phyloP scores from a whole-genome alignment of 1,139 yeast genomes.

The Hemisphaericaspora lyxosophila region DNA sequence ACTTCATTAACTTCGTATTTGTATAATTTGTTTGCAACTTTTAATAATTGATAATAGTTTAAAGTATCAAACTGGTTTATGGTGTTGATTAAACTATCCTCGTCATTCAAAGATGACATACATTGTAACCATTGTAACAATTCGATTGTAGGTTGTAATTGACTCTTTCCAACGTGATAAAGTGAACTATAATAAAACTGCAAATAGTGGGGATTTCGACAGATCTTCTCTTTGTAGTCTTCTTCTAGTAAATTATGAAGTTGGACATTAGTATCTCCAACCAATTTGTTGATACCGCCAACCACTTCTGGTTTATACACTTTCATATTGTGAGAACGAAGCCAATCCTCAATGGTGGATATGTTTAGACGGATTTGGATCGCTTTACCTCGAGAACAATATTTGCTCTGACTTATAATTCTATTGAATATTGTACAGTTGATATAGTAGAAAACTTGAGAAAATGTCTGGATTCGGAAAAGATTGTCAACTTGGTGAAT shows the following conservation, averaged over 20 bases:
- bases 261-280: constrained; percentile 16
- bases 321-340: constrained; percentile 70
- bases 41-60: constrained; percentile 69
- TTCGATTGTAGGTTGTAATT: constrained; percentile 74
- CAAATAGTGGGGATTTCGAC: constrained; percentile 30
- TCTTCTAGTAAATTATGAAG: constrained; percentile 28
- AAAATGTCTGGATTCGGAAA: constrained; percentile 70
- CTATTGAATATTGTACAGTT: constrained; percentile 73
- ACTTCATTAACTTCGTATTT: constrained; percentile 82
- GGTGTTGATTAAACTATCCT: constrained; percentile 57
- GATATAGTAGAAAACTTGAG: constrained; percentile 78
- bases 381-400: constrained; percentile 79
- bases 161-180: constrained; percentile 59
- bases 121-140: constrained; percentile 89
- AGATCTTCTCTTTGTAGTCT: constrained; percentile 6
- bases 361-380: constrained; percentile 85
- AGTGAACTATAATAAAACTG: constrained; percentile 56
- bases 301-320: constrained; percentile 45
- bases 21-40: constrained; percentile 67
- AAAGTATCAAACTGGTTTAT: constrained; percentile 57
- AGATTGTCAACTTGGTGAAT: constrained; percentile 78
- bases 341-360: constrained; percentile 91
- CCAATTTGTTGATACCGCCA: constrained; percentile 26
- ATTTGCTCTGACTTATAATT: constrained; percentile 61
- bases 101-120: constrained; percentile 60